A percentile compares a stretch with the other conserved stretches of the same genome.
phyloP scores from a whole-genome alignment of 2,329 filamentous ascomycete genomes.

The Fusarium hainanense region DNA sequence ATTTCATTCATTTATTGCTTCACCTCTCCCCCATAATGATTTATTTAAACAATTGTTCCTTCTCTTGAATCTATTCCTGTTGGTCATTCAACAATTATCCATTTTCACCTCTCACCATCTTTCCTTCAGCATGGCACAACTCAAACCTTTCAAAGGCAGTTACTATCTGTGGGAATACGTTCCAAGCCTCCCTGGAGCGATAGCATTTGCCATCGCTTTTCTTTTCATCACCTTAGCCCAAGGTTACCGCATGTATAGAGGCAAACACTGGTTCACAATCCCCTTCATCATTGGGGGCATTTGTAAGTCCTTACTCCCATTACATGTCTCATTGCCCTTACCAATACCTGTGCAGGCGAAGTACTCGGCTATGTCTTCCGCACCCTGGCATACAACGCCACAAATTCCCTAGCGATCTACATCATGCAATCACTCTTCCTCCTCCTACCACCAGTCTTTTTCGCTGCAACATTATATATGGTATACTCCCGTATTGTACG shows the following conservation, averaged over 20 bases:
- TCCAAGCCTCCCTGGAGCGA: slow-evolving; percentile 58
- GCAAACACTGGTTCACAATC: slow-evolving; percentile 61
- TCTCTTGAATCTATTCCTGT: fast-evolving
- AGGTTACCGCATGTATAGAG: slow-evolving; percentile 54
- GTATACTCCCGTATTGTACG: slow-evolving; percentile 20
- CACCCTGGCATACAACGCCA: slow-evolving; percentile 18
- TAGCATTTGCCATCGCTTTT: slow-evolving; percentile 58
- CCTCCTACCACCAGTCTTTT: slow-evolving; percentile 20
- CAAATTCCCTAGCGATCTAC: slow-evolving; percentile 11
- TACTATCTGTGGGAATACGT: slow-evolving; percentile 46
- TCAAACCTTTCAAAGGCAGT: slow-evolving; percentile 13
- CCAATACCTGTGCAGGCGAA: slow-evolving; percentile 6
- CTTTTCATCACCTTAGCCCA: slow-evolving; percentile 56
- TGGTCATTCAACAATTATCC: too few relatives aligned
- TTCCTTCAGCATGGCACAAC: too few relatives aligned
- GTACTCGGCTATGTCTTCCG: slow-evolving; percentile 30
- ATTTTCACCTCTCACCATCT: too few relatives aligned
- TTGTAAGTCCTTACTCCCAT: slow-evolving; percentile 50
- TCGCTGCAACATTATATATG: slow-evolving; percentile 37
- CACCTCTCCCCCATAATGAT: fast-evolving
- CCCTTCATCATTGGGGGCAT: slow-evolving; percentile 58
- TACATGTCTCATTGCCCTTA: fast-evolving
- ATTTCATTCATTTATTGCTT: fast-evolving
- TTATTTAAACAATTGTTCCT: too few relatives aligned
- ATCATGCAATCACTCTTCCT: slow-evolving; percentile 35